Percentiles rank a stretch among this genome's conserved stretches.
Evolutionary conservation across 2,329 filamentous ascomycete genomes (phyloP).

Genomic region (Cercospora nicotianae): DNA sequence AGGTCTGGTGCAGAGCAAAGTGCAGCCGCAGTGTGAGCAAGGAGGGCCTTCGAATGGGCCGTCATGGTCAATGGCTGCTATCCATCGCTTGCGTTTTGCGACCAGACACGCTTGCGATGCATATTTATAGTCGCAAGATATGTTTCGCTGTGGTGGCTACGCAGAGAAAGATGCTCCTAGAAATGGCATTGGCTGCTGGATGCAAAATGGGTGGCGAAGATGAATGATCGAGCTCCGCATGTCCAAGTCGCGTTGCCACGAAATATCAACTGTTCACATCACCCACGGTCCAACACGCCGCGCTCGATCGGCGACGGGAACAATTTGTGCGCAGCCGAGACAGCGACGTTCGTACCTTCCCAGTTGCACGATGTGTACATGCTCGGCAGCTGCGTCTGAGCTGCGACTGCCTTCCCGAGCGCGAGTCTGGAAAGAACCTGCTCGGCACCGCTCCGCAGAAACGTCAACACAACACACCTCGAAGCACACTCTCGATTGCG

Average conservation of each 20-base stretch:
- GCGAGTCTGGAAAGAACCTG: not conserved
- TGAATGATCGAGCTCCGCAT: not conserved
- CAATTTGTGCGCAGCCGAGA: not conserved
- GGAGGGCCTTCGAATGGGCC: not conserved
- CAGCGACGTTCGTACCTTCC: not conserved
- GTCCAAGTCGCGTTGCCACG: not conserved
- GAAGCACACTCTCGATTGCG: not conserved
- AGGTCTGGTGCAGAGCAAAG: not conserved
- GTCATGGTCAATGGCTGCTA: not conserved
- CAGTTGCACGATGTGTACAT: not conserved
- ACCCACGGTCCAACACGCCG: not conserved
- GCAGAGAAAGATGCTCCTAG: not conserved
- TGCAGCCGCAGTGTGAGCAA: not conserved
- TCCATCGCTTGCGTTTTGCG: not conserved
- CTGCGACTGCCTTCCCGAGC: not conserved
- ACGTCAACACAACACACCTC: not conserved
- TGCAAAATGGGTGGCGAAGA: not conserved
- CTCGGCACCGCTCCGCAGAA: not conserved
- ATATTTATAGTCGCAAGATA: not conserved
- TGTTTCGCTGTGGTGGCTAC: not conserved
- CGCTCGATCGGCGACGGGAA: not conserved
- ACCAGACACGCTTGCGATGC: not conserved
- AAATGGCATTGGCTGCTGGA: not conserved
- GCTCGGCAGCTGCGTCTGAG: not conserved
- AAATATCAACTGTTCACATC: not conserved